phyloP scores from a whole-genome alignment of 2,329 filamentous ascomycete genomes.

The Neoascochyta sp. region DNA sequence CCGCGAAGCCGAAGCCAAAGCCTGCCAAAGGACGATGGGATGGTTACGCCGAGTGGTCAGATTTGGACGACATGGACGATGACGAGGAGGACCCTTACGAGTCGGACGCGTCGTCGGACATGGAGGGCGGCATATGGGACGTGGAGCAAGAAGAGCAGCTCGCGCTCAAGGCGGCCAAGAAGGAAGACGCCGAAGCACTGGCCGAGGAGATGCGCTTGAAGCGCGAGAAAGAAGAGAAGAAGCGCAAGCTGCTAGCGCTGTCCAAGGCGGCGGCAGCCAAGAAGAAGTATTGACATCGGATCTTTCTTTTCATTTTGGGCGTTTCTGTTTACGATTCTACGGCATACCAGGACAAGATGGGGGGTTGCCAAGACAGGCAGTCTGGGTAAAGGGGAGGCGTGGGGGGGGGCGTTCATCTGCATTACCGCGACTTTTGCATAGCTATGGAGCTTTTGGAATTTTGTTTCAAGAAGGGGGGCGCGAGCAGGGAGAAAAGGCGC shows the following conservation, averaged over 20 bases:
- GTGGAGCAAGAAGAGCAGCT: conserved; percentile 67
- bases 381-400: no score
- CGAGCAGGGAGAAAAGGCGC: no score
- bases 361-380: no score
- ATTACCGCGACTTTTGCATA: conserved; percentile 31
- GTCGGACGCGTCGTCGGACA: conserved; percentile 68
- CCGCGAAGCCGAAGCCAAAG: conserved; percentile 29
- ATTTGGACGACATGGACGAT: conserved; percentile 43
- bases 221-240: conserved; percentile 36
- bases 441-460: conserved; percentile 22
- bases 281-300: conserved; percentile 26
- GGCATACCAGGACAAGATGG: conserved; percentile 21
- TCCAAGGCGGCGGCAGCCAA: conserved; percentile 29
- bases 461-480: no score
- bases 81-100: conserved; percentile 63
- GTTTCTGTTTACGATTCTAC: conserved; percentile 26
- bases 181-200: conserved; percentile 65
- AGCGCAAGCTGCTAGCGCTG: conserved; percentile 30
- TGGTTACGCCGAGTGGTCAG: conserved; percentile 39
- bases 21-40: conserved; percentile 33
- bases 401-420: conserved; percentile 22
- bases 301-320: conserved; percentile 13
- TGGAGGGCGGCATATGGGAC: conserved; percentile 73
- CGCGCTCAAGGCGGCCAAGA: conserved; percentile 60
- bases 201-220: conserved; percentile 49